phyloP scores from a whole-genome alignment of 192 early-diverging fungal genomes.

The Podila epicladia region DNA sequence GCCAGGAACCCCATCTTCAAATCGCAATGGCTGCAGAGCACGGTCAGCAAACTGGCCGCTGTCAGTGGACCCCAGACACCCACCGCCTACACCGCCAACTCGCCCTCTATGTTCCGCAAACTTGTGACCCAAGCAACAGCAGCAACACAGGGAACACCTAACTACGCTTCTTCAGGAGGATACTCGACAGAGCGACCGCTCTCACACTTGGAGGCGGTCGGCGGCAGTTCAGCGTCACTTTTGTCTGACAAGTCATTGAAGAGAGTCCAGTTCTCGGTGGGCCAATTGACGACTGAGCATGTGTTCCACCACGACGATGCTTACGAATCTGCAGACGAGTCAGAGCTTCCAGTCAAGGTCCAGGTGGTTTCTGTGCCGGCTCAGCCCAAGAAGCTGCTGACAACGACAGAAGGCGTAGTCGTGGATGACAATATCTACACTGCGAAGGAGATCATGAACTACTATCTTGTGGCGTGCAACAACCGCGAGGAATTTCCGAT shows the following conservation, averaged over 20 bases:
- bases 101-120: conserved; percentile 42
- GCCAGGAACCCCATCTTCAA: conserved; percentile 42
- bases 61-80: conserved; percentile 41
- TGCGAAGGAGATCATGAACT: conserved; percentile 53
- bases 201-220: conserved; percentile 14
- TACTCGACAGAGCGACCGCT: conserved; percentile 10
- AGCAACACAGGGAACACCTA: conserved; percentile 18
- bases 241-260: conserved; percentile 54
- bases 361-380: conserved; percentile 8
- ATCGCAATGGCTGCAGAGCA: conserved; percentile 48
- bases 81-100: conserved; percentile 40
- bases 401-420: conserved; percentile 26
- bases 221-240: conserved; percentile 13
- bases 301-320: conserved; percentile 50
- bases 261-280: conserved; percentile 64
- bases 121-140: conserved; percentile 41
- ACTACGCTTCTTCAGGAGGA: background rate
- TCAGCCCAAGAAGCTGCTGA: conserved; percentile 20
- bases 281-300: conserved; percentile 61
- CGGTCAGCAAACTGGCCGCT: conserved; percentile 44
- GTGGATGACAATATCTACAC: conserved; percentile 53
- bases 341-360: conserved; percentile 13
- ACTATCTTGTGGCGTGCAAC: conserved; percentile 53
- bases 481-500: conserved; percentile 55
- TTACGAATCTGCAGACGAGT: conserved; percentile 51